These are phyloP conservation scores for Saccharum officinarum DNA, from an alignment of 176 grass and related monocot species.

Conservation along the genomic window DNA sequence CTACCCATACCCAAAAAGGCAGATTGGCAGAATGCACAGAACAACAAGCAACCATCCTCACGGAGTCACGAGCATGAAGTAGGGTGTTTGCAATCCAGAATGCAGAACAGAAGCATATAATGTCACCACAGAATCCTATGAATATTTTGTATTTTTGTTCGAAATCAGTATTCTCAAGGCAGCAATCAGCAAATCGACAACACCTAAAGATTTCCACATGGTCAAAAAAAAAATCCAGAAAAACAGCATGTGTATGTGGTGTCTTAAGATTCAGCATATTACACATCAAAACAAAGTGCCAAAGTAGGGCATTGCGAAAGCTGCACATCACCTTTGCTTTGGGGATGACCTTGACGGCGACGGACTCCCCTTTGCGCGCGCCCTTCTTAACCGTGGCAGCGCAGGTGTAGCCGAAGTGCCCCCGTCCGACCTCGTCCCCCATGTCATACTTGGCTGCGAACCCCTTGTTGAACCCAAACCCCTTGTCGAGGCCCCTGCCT, in stretches of 20 bases:
- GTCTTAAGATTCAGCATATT: too few species aligned
- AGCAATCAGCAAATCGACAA: neutral
- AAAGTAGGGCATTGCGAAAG: too few species aligned
- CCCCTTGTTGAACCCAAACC: slow-evolving; percentile 48
- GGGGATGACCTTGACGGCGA: slow-evolving; percentile 74
- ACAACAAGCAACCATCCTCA: slow-evolving; percentile 17
- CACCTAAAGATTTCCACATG: neutral
- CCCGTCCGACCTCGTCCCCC: slow-evolving; percentile 61
- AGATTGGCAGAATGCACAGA: neutral
- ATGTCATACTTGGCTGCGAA: slow-evolving; percentile 69
- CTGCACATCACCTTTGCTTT: slow-evolving; percentile 62
- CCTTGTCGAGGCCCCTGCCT: slow-evolving; percentile 46
- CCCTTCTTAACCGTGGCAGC: slow-evolving; percentile 45
- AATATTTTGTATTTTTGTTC: neutral
- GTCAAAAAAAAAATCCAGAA: neutral
- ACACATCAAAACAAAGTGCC: too few species aligned
- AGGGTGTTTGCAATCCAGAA: slow-evolving; percentile 2
- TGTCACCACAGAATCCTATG: neutral
- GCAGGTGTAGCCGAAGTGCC: slow-evolving; percentile 53
- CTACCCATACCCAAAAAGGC: neutral
- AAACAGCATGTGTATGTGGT: neutral
- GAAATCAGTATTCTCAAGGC: neutral
- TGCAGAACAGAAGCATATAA: neutral
- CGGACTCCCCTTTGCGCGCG: slow-evolving; percentile 37
- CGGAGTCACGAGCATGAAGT: neutral